These are phyloP conservation scores for Fraxinus americana DNA, from an alignment of 257 asterid species.

Conservation along the genomic window DNA sequence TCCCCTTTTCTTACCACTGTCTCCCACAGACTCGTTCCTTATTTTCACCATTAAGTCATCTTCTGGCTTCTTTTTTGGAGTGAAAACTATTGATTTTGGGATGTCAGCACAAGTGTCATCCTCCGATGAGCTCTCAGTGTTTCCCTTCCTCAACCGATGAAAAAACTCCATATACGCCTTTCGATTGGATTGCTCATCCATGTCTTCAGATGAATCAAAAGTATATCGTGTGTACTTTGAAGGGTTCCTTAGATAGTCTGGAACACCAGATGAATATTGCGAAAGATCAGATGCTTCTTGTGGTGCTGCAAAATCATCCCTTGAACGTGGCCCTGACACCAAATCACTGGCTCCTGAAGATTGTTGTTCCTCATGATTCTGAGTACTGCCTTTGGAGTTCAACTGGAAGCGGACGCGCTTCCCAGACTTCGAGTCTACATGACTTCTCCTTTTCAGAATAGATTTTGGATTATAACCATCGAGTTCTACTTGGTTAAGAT, in stretches of 20 bases:
- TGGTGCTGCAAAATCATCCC: slow-evolving; percentile 21
- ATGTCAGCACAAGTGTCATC: slow-evolving; percentile 35
- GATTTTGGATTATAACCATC: slow-evolving; percentile 48
- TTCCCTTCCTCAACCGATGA: slow-evolving; percentile 42
- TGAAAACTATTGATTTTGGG: slow-evolving; percentile 54
- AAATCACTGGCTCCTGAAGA: slow-evolving; percentile 27
- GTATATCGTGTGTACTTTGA: slow-evolving; percentile 74
- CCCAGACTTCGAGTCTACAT: slow-evolving; percentile 40
- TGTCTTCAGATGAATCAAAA: slow-evolving; percentile 51
- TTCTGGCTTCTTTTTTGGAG: slow-evolving; percentile 50
- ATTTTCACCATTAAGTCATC: slow-evolving; percentile 27
- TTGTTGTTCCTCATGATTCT: slow-evolving; percentile 29
- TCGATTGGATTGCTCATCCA: slow-evolving; percentile 67
- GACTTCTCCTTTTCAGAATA: slow-evolving; percentile 53
- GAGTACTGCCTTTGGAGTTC: slow-evolving; percentile 28
- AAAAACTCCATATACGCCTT: slow-evolving; percentile 60
- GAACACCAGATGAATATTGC: slow-evolving; percentile 40
- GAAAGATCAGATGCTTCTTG: slow-evolving; percentile 34
- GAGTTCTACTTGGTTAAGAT: slow-evolving; percentile 24
- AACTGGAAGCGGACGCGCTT: slow-evolving; percentile 70
- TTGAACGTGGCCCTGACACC: slow-evolving; percentile 19
- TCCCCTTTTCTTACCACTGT: slow-evolving; percentile 35
- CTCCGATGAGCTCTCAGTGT: slow-evolving; percentile 19
- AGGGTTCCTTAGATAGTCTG: slow-evolving; percentile 83
- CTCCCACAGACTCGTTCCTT: slow-evolving; percentile 24